A percentile compares a stretch with the other conserved stretches of the same genome.
These are phyloP conservation scores for Knoxia roxburghii DNA, from an alignment of 257 asterid genomes.

Conservation along the genomic window DNA sequence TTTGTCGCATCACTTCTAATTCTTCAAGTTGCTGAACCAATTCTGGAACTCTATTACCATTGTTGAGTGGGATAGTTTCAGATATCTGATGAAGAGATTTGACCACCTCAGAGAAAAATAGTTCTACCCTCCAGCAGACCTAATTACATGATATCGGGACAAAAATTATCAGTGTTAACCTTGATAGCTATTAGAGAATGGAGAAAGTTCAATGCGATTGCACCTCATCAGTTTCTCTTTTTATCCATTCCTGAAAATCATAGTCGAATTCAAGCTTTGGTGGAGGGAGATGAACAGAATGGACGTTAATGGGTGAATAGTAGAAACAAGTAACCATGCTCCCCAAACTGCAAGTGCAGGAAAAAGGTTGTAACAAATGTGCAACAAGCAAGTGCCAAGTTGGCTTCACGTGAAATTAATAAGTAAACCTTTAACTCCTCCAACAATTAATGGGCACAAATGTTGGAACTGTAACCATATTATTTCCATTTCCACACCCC, in stretches of 20 bases:
- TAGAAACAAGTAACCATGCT: constrained; percentile 78
- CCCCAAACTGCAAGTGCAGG: constrained; percentile 55
- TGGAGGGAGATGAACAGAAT: constrained; percentile 78
- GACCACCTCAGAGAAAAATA: constrained; percentile 51
- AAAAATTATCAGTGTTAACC: constrained; percentile 17
- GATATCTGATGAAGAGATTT: constrained; percentile 45
- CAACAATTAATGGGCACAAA: not conserved
- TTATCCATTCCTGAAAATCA: constrained; percentile 63
- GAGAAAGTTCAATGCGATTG: constrained; percentile 6
- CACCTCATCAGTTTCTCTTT: constrained; percentile 65
- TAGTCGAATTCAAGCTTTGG: constrained; percentile 59
- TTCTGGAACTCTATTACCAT: constrained; percentile 32
- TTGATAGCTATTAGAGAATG: constrained; percentile 13
- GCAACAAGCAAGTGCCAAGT: constrained; percentile 16
- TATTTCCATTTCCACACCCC: too few species aligned
- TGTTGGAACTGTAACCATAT: not conserved
- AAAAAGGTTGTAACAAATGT: not conserved
- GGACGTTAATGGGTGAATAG: constrained; percentile 70
- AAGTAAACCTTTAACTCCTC: not conserved
- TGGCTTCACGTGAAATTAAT: not conserved
- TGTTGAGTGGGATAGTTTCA: constrained; percentile 28
- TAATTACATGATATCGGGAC: constrained; percentile 23
- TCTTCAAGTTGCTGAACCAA: constrained; percentile 39
- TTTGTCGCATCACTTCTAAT: constrained; percentile 48
- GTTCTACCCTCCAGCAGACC: constrained; percentile 45